Evolutionary conservation across 225 moss, liverwort and hornwort species (phyloP), one percentile per base, ranked within the genome.

Genomic region (Marchantia polymorpha): DNA sequence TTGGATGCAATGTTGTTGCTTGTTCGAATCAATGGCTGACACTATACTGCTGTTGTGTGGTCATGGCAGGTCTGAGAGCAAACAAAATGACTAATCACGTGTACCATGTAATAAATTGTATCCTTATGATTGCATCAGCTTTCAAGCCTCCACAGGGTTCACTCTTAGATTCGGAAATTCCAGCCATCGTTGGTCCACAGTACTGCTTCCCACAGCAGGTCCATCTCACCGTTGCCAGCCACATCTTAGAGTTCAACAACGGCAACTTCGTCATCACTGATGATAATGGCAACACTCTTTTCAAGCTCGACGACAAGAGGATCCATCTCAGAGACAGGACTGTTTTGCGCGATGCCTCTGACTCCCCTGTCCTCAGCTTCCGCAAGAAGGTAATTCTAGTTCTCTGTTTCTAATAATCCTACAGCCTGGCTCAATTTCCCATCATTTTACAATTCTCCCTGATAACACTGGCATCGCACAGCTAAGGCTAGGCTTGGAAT

Each of bases 221-320:
- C 0, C 56, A 76, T 0, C 75, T 85, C 26, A 76, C 85, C 0
- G 53, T 85, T 3, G 59, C 79, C 12, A 79, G 75, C 64, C 79
- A 85, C 30, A 20, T 60, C 6, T 6, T 15, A 0, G 15, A 65
- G 23, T 60, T 85, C 66, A 52, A 79, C 8, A 69, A 72, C 8
- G 85, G 85, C 0, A 79, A 85, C 51, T 85, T 85, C 30, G 48
- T 82, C 5, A 85, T 85, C 9, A 77, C 85, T 13, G 79, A 85
- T n/a, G 25, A 64, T 0, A 17, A 76, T 1, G 82, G 82, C 0
- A 53, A 82, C 14, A 49, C 56, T 25, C 72, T 85, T 17, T 85
- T 85, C 76, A 77, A 77, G 1, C 52, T 85, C 54, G 79, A 73
- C 16, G 76, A 79, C 0, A 64, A 59, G 3, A 8, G 30, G 4